Percentiles rank a stretch among this genome's conserved stretches.
These are phyloP conservation scores for Phytophthora podocarpi DNA, from an alignment of 352 stramenopile genomes.

Conservation along the genomic window DNA sequence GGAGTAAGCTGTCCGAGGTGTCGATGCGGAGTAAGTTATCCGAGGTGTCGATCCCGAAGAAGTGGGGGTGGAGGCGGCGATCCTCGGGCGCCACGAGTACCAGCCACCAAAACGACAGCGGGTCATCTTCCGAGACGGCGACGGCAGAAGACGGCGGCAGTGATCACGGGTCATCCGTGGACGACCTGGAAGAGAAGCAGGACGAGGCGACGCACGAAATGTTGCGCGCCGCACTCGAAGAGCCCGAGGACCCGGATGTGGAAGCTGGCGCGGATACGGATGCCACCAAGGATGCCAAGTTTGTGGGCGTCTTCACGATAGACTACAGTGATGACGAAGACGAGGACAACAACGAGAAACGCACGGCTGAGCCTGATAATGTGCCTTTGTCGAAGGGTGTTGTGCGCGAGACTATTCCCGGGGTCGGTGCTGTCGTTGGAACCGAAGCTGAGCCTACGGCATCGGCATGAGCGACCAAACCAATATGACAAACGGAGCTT, in stretches of 20 bases:
- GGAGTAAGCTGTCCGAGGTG: slow-evolving; percentile 63
- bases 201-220: slow-evolving; percentile 50
- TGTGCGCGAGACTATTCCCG: slow-evolving; percentile 5
- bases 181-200: slow-evolving; percentile 47
- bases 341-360: slow-evolving; percentile 33
- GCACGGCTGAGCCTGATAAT: background rate
- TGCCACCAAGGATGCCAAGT: slow-evolving; percentile 40
- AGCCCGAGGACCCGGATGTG: slow-evolving; percentile 31
- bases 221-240: slow-evolving; percentile 42
- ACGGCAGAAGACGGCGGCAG: slow-evolving; percentile 68
- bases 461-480: slow-evolving; percentile 17
- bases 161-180: slow-evolving; percentile 59
- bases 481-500: slow-evolving; percentile 2
- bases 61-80: slow-evolving; percentile 57
- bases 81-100: slow-evolving; percentile 34
- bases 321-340: slow-evolving; percentile 82
- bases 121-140: slow-evolving; percentile 66
- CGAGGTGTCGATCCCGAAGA: slow-evolving; percentile 76
- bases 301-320: slow-evolving; percentile 83
- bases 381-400: slow-evolving; percentile 6
- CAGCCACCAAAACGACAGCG: slow-evolving; percentile 57
- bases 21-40: slow-evolving; percentile 64
- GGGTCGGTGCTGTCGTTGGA: slow-evolving; percentile 10
- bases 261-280: slow-evolving; percentile 12
- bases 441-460: slow-evolving; percentile 19